Evolutionary conservation across 768 basidiomycete genomes (phyloP), one percentile per base, ranked within the genome.

Genomic region (Clavaria fumosa): DNA sequence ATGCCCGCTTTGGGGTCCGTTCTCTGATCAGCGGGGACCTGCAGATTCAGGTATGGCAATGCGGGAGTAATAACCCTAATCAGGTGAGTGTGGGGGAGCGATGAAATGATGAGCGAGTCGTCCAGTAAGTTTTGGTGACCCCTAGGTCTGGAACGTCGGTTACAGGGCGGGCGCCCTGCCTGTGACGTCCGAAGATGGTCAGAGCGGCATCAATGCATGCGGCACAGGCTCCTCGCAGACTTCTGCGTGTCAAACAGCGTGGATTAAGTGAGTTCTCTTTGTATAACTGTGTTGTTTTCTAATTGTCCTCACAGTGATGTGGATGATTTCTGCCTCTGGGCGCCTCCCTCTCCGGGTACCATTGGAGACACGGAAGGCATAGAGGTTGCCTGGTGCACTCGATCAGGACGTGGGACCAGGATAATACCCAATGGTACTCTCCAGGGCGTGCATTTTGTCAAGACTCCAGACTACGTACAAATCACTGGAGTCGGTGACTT

Each of bases 391-490:
- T 44, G 45, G 41, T 27, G 22, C 22, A 37, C 36, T 15, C 23
- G 34, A 31, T 37, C 41, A 9, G 46, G 69, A 42, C 43, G 69
- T 51, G 37, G 67, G 54, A 21, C 64, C 46, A 20, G 64, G 37
- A 23, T 58, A 33, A 72, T 78, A 38, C 77, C 73, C 10, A 30
- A 51, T 35, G 54, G 54, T 12, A 47, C 55, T 9, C 38, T 56
- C 10, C 39, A 41, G 20, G 54, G 54, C n/a, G 54, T 49, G 22
- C 55, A 55, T 34, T 53, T 57, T 12, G 62, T 77, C 15, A 57
- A 65, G 45, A 76, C 78, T 1, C 66, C 70, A 4, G 66, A 69
- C 50, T 79, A 70, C 50, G 58, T 77, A 21, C 75, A 74, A 47
- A 54, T 76, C 24, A 66, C 66, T 21, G 79, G 73, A 42, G 54